Evolutionary conservation across 371 early-diverging fungal species (phyloP), one percentile per base, ranked within the genome.

Genomic region (Rhizomucor pusillus): DNA sequence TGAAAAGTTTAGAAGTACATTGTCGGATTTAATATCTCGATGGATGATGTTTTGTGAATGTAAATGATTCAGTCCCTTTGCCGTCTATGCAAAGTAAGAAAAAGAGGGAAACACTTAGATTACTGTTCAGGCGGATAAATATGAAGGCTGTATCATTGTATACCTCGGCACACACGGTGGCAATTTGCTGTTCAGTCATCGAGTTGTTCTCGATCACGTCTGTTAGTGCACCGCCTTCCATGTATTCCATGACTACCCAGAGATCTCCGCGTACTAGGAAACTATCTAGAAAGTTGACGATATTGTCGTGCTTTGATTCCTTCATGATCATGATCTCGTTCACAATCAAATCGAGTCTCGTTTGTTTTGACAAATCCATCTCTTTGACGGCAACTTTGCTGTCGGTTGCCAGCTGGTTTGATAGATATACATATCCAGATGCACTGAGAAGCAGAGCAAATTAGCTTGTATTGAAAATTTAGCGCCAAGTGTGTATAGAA

Each of bases 231-330:
- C 99, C 99, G 25, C 96, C 98, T 68, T 97, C 96, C 98, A 98
- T 98, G 75, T 89, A 94, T 75, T 98, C 99, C 95, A 98, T 95
- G 22, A 98, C 89, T 7, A 98, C 95, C 99, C 99, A 98, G 49
- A 98, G 74, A 34, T 96, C 97, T 18, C 35, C 23, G 29, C 19
- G 34, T 3, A 93, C 86, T 54, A 98, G 65, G 76, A 90, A 98
- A 3, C 90, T 79, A 70, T 97, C 96, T 34, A 95, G 74, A 66
- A 88, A 97, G 71, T 95, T 94, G 68, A 98, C 95, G 74, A 98
- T 94, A 67, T 98, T 98, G 46, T 84, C 82, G 69, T 98, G 97
- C 37, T 85, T 86, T n/a, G 91, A 88, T 67, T 94, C 96, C 69
- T 91, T 91, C 97, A 98, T 97, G 47, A 97, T 90, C 65, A 90